Conservation (phyloP, 345 rosid species). For the Triadica sebifera region DNA sequence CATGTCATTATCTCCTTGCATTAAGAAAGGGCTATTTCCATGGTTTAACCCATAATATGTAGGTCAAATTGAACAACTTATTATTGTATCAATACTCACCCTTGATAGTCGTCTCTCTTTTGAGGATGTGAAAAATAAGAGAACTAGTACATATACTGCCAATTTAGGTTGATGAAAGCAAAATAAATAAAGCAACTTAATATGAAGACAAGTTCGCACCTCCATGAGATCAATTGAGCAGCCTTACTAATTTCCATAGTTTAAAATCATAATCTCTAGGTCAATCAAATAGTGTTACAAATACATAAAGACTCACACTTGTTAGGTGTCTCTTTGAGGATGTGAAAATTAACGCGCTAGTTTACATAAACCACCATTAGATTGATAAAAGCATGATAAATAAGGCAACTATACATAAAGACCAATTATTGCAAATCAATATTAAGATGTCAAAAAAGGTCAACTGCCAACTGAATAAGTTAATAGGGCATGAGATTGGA, state of each 20-base stretch:
- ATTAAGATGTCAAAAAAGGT: too few relatives aligned
- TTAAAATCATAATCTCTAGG: too few relatives aligned
- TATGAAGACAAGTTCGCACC: too few relatives aligned
- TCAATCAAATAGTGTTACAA: too few relatives aligned
- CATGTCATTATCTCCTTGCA: not conserved
- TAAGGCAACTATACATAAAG: too few relatives aligned
- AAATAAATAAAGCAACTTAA: too few relatives aligned
- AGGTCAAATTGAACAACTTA: not conserved
- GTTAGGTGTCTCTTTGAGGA: not conserved
- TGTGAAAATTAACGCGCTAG: not conserved
- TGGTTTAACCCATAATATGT: not conserved
- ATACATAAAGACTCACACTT: too few relatives aligned
- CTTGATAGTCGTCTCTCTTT: not conserved
- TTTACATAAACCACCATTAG: not conserved
- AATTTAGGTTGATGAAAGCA: not conserved
- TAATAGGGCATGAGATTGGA: too few relatives aligned
- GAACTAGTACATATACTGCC: not conserved
- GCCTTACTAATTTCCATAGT: too few relatives aligned
- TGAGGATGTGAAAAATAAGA: not conserved
- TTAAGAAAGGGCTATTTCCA: not conserved
- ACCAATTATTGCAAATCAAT: too few relatives aligned
- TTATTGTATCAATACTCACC: not conserved
- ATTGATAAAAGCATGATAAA: not conserved
- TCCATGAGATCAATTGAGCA: too few relatives aligned
- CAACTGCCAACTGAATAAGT: too few relatives aligned